Evolutionary conservation across 129 eudicot genomes (phyloP), one percentile per base, ranked within the genome.

Genomic region (Chrysanthemum lavandulifolium): DNA sequence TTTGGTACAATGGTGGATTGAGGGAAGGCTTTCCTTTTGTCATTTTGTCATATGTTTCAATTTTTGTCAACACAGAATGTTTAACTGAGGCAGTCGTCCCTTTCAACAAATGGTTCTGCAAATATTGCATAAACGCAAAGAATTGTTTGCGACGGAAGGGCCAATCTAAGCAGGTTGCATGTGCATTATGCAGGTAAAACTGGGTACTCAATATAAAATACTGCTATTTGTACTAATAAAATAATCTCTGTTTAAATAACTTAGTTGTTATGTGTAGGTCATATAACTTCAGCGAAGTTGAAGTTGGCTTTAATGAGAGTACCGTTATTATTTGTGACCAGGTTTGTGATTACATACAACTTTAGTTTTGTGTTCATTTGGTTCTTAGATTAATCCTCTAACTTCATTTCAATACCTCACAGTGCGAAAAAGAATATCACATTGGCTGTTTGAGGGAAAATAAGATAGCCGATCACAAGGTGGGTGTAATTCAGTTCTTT

Each of bases 401-500:
- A 55, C 19, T 12, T 11, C 0, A 36, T 76, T 27, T 16, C n/a
- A 57, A n/a, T 68, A 69, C 13, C 6, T 77, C 10, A 40, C 59
- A 88, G 92, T 91, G 97, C 27, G 96, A 88, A 77, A 91, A 84
- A 76, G 97, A 88, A 65, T 88, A 84, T 77, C 96, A 91, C 71
- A 85, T 91, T 73, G 96, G 97, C 73, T 91, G 97, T 74, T 69
- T 91, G 69, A 88, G 89, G 73, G 76, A 84, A 57, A 69, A 75
- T 68, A 78, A 84, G 59, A 80, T 85, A 73, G 97, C 91, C 18
- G 86, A 88, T 74, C 82, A 88, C 12, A 84, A 85, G 95, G 97
- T 91, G 48, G 6, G 85, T 45, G 33, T 6, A 40, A 15, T 31
- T 5, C 23, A 54, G 11, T 21, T 62, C 23, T 40, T 62, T 50